phyloP scores from a whole-genome alignment of 1,139 yeast genomes.

The Ashbya aceris region DNA sequence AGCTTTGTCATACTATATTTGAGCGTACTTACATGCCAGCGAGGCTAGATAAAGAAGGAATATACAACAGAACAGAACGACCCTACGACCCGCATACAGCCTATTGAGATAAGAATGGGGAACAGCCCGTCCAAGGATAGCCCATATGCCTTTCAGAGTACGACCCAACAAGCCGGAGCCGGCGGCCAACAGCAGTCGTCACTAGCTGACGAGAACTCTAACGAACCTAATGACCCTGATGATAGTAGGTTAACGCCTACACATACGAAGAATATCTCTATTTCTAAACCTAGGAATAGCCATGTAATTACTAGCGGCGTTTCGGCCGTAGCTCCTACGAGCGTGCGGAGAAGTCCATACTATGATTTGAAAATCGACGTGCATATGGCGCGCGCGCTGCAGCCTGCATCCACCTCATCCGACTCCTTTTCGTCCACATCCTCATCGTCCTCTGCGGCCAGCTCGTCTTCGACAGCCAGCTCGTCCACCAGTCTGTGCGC shows the following conservation, averaged over 20 bases:
- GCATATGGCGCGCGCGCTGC: slow-evolving; percentile 40
- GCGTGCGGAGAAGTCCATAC: slow-evolving; percentile 3
- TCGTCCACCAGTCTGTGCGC: neutral
- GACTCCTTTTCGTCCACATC: slow-evolving; percentile 3
- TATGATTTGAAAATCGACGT: slow-evolving; percentile 45
- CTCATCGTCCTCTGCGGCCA: neutral
- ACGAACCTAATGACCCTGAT: slow-evolving; percentile 32
- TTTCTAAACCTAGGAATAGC: slow-evolving; percentile 10
- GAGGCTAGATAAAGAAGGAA: too few species aligned
- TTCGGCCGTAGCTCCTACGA: neutral
- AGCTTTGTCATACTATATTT: too few species aligned
- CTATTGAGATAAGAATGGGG: slow-evolving; percentile 15
- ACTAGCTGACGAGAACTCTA: slow-evolving; percentile 23
- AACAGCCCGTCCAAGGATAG: slow-evolving; percentile 32
- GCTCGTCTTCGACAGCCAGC: neutral
- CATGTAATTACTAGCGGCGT: neutral
- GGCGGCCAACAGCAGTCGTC: slow-evolving; percentile 13
- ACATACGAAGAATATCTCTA: slow-evolving; percentile 16
- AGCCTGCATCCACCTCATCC: slow-evolving; percentile 18
- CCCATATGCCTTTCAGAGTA: slow-evolving; percentile 24
- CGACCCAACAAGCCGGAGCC: slow-evolving; percentile 39
- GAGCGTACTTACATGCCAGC: too few species aligned
- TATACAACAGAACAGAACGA: too few species aligned
- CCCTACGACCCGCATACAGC: too few species aligned
- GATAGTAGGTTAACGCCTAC: slow-evolving; percentile 30